phyloP scores from a whole-genome alignment of 768 basidiomycete species.

The Coprinopsis cinerea region DNA sequence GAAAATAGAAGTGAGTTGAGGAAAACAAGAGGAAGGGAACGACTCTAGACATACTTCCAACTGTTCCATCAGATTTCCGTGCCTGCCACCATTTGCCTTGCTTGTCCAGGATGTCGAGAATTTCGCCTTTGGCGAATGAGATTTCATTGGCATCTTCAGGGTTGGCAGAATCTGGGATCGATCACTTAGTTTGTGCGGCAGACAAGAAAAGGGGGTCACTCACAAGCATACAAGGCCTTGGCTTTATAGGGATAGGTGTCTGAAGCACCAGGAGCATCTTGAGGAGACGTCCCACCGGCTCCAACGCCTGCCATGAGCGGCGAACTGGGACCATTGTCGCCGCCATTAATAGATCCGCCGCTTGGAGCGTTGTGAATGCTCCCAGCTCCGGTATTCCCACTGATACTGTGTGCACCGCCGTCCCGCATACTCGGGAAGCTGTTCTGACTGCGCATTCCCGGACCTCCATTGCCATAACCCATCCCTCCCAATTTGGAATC shows the following conservation, averaged over 20 bases:
- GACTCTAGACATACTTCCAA: conserved; percentile 64
- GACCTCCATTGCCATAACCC: conserved; percentile 39
- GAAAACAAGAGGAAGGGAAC: conserved; percentile 7
- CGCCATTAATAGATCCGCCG: conserved; percentile 36
- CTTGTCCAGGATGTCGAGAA: conserved; percentile 89
- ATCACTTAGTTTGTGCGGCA: conserved; percentile 10
- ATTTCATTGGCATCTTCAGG: conserved; percentile 96
- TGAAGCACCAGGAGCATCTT: conserved; percentile 17
- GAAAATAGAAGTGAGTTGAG: conserved; percentile 9
- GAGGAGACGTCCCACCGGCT: conserved; percentile 37
- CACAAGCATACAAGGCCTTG: conserved; percentile 87
- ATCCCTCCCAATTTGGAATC: conserved; percentile 54
- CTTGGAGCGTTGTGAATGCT: conserved; percentile 51
- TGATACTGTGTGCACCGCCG: conserved; percentile 31
- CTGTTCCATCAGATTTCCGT: conserved; percentile 64
- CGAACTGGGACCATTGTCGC: conserved; percentile 50
- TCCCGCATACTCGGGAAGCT: conserved; percentile 45
- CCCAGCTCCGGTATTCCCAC: conserved; percentile 34
- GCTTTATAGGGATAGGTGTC: conserved; percentile 68
- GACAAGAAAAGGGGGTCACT: conserved; percentile 20
- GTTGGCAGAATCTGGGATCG: conserved; percentile 68
- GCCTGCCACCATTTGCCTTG: conserved; percentile 95
- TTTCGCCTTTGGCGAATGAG: conserved; percentile 86
- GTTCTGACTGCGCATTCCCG: conserved; percentile 46
- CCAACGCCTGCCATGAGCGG: conserved; percentile 68